phyloP scores from a whole-genome alignment of 1,139 yeast genomes.

The Blastobotrys aristatus region DNA sequence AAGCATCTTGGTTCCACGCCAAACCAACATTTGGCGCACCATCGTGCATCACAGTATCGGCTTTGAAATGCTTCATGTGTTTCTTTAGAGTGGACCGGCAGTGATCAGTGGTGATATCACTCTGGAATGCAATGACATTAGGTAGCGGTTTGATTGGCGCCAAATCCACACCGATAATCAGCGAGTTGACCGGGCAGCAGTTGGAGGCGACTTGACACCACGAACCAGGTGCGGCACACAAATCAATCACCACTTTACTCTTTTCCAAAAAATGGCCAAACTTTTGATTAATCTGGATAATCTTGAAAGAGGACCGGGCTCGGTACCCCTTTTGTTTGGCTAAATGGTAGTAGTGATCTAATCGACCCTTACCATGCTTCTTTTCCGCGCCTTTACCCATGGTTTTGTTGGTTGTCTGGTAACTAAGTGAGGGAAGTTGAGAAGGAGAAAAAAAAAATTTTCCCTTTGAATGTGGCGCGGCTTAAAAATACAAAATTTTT shows the following conservation, averaged over 20 bases:
- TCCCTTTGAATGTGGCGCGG: not conserved
- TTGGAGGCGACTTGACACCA: constrained; percentile 99
- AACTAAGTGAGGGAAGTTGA: constrained; percentile 1
- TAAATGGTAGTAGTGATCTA: constrained; percentile 90
- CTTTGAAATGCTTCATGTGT: constrained; percentile 98
- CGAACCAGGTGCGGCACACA: constrained; percentile 99
- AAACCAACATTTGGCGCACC: constrained; percentile 99
- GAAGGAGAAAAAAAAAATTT: constrained; percentile 3
- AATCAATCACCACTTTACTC: constrained; percentile 95
- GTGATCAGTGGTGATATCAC: constrained; percentile 97
- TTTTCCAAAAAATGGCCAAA: constrained; percentile 92
- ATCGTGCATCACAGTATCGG: constrained; percentile 95
- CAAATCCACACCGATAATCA: constrained; percentile 95
- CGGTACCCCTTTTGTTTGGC: constrained; percentile 98
- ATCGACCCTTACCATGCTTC: constrained; percentile 98
- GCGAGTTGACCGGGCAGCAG: constrained; percentile 84
- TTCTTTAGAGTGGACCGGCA: constrained; percentile 92
- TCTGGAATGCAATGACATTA: constrained; percentile 87
- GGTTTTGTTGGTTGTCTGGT: not conserved
- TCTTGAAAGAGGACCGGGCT: constrained; percentile 97
- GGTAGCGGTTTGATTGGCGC: constrained; percentile 96
- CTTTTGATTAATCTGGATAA: constrained; percentile 91
- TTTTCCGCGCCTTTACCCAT: constrained; percentile 53
- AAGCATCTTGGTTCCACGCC: constrained; percentile 99
- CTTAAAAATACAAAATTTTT: not conserved